These are phyloP conservation scores for Tephrocybe sp. DNA, from an alignment of 768 basidiomycete species.

Conservation along the genomic window DNA sequence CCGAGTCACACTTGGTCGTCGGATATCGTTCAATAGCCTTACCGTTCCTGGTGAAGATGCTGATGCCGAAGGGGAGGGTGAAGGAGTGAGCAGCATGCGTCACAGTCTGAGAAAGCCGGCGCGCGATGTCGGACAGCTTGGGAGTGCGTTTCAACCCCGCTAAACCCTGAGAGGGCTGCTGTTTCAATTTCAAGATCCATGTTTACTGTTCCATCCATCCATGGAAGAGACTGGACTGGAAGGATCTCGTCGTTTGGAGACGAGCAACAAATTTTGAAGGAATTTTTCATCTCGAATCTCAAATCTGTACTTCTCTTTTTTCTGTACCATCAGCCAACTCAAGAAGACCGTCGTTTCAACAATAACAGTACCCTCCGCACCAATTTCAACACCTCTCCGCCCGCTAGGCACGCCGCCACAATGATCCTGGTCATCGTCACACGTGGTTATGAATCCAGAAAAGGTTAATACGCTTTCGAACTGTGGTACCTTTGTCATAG, in stretches of 20 bases:
- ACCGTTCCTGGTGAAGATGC: constrained; percentile 34
- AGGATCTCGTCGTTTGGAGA: not conserved
- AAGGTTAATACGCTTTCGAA: constrained; percentile 1
- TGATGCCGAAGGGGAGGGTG: constrained; percentile 31
- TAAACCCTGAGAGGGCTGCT: constrained; percentile 22
- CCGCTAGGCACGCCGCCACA: not conserved
- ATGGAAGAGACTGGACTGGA: constrained; percentile 7
- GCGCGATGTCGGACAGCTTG: constrained; percentile 34
- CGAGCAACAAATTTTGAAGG: not conserved
- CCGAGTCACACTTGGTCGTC: constrained; percentile 43
- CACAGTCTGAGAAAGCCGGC: constrained; percentile 14
- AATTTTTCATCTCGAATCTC: not conserved
- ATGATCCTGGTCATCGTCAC: not conserved
- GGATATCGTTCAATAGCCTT: constrained; percentile 67
- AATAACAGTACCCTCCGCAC: not conserved
- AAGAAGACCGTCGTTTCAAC: no score
- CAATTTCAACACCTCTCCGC: not conserved
- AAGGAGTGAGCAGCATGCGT: constrained; percentile 22
- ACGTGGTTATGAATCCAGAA: constrained; percentile 2
- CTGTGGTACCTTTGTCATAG: no score
- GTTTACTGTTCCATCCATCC: not conserved
- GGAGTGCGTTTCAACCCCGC: constrained; percentile 70
- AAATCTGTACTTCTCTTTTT: constrained; percentile 1
- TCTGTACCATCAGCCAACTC: constrained; percentile 6
- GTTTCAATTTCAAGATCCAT: not conserved